Evolutionary conservation across 2,329 filamentous ascomycete genomes (phyloP), one percentile per base, ranked within the genome.

Genomic region (Aureobasidium leucospermi): DNA sequence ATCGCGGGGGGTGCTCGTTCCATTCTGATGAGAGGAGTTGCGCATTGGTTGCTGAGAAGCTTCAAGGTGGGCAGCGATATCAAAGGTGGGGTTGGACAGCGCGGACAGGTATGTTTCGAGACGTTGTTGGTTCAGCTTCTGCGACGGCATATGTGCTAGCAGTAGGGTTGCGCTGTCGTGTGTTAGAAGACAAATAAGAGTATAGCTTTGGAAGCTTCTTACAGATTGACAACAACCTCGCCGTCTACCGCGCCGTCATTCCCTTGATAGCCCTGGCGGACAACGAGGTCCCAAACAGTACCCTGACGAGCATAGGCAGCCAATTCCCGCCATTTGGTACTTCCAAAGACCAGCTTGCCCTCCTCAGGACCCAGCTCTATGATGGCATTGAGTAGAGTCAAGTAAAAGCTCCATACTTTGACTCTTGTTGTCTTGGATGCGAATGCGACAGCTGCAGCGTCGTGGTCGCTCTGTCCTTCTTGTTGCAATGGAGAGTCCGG

Each of bases 381-480:
- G 64, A 96, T 88, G 41, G 90, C 88, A 76, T 96, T 96, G 63
- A 97, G 79, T 53, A 96, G 87, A 16, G 92, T 96, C 65, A 97
- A 82, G 72, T 97, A 99, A 68, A 99, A 81, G 73, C 91, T 96
- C 94, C 94, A 99, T 64, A 97, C 88, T 75, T 97, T 99, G 73
- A 96, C 88, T 65, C 92, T 81, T 60, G 90, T 94, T 34, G 86
- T 88, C 65, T 88, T 85, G 43, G 89, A 92, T 57, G 90, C 90
- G 63, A 81, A 84, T 58, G 89, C 87, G 57, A 96, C 85, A 4
- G 91, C 90, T 31, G 90, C 87, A 38, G 29, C 56, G 34, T 34
- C 13, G 23, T 11, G 36, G 28, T 43, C 16, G 11, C 19, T 38
- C n/a, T 55, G 28, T 11, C 39, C 36, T 10, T 53, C 39, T 15